Conservation (phyloP, 2,329 filamentous ascomycete genomes). For the Fusarium tupiense region DNA sequence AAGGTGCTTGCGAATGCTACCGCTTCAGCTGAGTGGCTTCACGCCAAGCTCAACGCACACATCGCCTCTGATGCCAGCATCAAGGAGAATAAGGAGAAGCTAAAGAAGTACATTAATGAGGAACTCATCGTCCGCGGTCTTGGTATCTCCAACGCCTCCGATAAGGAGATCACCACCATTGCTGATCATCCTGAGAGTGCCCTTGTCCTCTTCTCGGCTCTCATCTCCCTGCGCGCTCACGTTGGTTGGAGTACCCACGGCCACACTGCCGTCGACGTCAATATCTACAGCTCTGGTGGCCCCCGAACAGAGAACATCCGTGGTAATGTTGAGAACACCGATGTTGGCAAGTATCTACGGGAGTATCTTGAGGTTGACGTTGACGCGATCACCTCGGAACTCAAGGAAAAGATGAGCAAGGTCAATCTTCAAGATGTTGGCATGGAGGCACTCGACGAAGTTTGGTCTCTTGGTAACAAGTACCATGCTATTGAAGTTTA, state of each 20-base stretch:
- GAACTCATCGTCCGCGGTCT: slow-evolving; percentile 75
- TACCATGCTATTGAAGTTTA: slow-evolving; percentile 20
- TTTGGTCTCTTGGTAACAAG: slow-evolving; percentile 19
- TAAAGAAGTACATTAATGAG: slow-evolving; percentile 73
- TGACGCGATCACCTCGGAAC: slow-evolving; percentile 77
- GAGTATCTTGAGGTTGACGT: slow-evolving; percentile 85
- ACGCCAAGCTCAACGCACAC: slow-evolving; percentile 68
- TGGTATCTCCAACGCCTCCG: slow-evolving; percentile 78
- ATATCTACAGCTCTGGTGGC: slow-evolving; percentile 86
- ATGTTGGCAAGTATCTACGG: slow-evolving; percentile 84
- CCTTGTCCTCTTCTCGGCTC: slow-evolving; percentile 75
- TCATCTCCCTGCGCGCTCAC: slow-evolving; percentile 87
- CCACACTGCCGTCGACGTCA: slow-evolving; percentile 93
- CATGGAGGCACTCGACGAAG: slow-evolving; percentile 30
- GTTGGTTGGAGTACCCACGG: slow-evolving; percentile 96
- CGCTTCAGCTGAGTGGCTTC: slow-evolving; percentile 78
- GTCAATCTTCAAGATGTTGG: slow-evolving; percentile 10
- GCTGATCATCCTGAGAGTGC: slow-evolving; percentile 66
- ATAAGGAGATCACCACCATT: slow-evolving; percentile 75
- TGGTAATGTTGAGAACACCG: slow-evolving; percentile 95
- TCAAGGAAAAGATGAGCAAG: slow-evolving; percentile 64
- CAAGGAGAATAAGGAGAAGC: slow-evolving; percentile 49
- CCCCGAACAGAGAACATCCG: slow-evolving; percentile 70
- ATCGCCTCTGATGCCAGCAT: slow-evolving; percentile 54
- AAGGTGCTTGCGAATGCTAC: slow-evolving; percentile 79